Evolutionary conservation across 371 early-diverging fungal genomes (phyloP).

Genomic region (Mortierella sp.): DNA sequence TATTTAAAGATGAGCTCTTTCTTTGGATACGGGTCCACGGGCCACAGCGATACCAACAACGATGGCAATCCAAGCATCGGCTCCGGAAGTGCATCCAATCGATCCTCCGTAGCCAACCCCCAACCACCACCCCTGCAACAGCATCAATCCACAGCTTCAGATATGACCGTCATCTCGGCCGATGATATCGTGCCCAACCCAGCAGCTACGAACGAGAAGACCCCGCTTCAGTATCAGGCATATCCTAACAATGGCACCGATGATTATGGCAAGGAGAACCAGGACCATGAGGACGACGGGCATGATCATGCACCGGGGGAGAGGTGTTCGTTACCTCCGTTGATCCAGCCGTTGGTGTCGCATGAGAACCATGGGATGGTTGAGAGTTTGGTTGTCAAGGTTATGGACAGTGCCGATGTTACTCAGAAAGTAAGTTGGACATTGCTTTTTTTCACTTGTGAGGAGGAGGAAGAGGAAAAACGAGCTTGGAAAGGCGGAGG

Average conservation of each 20-base stretch:
- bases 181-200: constrained; percentile 9
- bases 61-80: neutral
- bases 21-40: constrained; percentile 37
- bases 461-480: neutral
- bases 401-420: constrained; percentile 37
- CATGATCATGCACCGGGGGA: constrained; percentile 27
- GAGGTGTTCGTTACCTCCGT: constrained; percentile 30
- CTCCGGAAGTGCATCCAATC: neutral
- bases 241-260: neutral
- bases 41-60: constrained; percentile 11
- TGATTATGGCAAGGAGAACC: neutral
- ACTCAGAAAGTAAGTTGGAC: constrained; percentile 34
- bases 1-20: constrained; percentile 25
- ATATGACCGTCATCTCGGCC: constrained; percentile 7
- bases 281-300: constrained; percentile 2
- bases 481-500: neutral
- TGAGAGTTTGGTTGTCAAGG: constrained; percentile 44
- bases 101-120: neutral
- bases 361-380: constrained; percentile 28
- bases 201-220: constrained; percentile 14
- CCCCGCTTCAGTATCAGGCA: neutral
- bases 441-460: neutral
- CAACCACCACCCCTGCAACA: neutral
- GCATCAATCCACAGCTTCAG: constrained; percentile 4
- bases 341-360: constrained; percentile 33